Evolutionary conservation across 1,284 basidiomycete genomes (phyloP), one percentile per base, ranked within the genome.

Genomic region (Blastosporella zonata): DNA sequence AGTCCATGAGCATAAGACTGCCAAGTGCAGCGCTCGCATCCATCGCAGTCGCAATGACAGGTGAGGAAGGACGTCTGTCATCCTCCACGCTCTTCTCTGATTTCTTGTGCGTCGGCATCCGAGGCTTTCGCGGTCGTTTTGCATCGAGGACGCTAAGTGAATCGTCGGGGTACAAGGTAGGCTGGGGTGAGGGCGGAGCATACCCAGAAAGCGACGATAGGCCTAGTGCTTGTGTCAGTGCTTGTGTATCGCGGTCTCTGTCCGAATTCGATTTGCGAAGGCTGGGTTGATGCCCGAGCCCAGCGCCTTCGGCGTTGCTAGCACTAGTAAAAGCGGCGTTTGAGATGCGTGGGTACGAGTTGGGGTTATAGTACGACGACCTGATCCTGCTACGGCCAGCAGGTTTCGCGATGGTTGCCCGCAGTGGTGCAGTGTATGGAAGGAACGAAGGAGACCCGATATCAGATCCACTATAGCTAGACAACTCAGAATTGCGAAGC

Each of bases 101-200:
- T 53, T 70, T 74, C 55, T 66, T 69, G 33, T 62, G 52, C 13
- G 23, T 44, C 17, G 34, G 7, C 6, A 25, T 29, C 23, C 25
- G 29, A 22, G 29, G 42, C 37, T 49, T 53, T n/a, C 47, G 45
- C 20, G 50, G 40, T 8, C 38, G 47, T 31, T 50, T 69, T 38
- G 71, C 69, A 13, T 73, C 75, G 5, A 77, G 72, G 23, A 86
- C 71, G 49, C 81, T 84, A 62, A 84, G 67, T 8, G 83, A 86
- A 64, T 87, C 84, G 50, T 87, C 85, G 3, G 84, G 84, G 59
- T 81, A 84, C 49, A 86, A 58, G 6, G 82, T 84, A 13, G 75
- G 75, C 55, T 77, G 79, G 23, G 79, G 83, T 12, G 69, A 69
- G 22, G 71, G 58, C 13, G 60, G 53, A 2, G 63, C 56, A 48